Evolutionary conservation across 352 stramenopile species (phyloP).

Genomic region (Blastocystis sp.): DNA sequence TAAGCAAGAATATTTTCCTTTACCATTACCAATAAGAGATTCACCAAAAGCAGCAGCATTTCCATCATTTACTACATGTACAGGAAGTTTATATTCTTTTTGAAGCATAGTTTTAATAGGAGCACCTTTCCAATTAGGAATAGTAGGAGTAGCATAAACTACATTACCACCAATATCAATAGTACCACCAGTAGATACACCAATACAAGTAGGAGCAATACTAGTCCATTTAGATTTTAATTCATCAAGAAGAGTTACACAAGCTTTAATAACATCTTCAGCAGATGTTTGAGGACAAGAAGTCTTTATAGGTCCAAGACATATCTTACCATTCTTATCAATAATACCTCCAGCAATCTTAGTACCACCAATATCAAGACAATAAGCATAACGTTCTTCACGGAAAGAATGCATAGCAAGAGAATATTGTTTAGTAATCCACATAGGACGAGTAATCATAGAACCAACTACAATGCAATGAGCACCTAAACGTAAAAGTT

Average conservation of each 20-base stretch:
- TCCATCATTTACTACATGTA: constrained; percentile 23
- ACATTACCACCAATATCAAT: constrained; percentile 1
- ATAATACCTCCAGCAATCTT: constrained; percentile 31
- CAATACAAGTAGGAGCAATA: background rate
- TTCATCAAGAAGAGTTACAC: constrained; percentile 2
- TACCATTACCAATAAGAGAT: constrained; percentile 9
- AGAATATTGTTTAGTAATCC: constrained; percentile 36
- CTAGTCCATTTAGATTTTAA: background rate
- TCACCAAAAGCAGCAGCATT: constrained; percentile 20
- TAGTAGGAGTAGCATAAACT: constrained; percentile 24
- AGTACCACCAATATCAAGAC: constrained; percentile 28
- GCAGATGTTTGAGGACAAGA: constrained; percentile 11
- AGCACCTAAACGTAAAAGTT: constrained; percentile 15
- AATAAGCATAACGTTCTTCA: constrained; percentile 10
- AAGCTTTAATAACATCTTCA: constrained; percentile 21
- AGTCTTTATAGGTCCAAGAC: background rate
- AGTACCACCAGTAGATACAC: constrained; percentile 24
- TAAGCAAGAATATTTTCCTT: background rate
- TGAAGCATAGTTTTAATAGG: constrained; percentile 1
- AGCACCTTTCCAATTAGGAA: constrained; percentile 25
- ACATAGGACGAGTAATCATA: constrained; percentile 38
- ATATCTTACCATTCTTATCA: background rate
- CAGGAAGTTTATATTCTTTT: constrained; percentile 5
- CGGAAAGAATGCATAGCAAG: constrained; percentile 32
- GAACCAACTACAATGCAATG: constrained; percentile 25